phyloP scores from a whole-genome alignment of 208 protist genomes.

The Leishmania aethiopica region DNA sequence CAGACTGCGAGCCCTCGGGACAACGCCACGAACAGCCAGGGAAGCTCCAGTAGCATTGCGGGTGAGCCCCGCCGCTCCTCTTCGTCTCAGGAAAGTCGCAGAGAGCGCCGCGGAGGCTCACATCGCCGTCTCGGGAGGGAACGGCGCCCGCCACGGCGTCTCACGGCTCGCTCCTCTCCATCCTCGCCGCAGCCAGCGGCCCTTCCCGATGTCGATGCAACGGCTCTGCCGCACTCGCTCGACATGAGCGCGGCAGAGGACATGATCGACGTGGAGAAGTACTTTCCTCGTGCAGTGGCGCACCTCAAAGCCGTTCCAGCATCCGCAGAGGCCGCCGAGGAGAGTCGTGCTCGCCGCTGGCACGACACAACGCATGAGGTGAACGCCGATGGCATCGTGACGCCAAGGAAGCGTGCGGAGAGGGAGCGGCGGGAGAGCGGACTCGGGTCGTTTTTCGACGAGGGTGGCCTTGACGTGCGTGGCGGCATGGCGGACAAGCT shows the following conservation, averaged over 20 bases:
- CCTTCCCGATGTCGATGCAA: background rate
- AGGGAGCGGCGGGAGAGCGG: constrained; percentile 26
- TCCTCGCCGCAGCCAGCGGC: background rate
- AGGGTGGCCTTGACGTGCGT: constrained; percentile 79
- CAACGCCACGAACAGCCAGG: background rate
- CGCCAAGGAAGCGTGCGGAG: constrained; percentile 10
- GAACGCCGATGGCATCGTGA: constrained; percentile 60
- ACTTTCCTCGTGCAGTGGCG: constrained; percentile 69
- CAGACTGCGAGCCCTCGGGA: background rate
- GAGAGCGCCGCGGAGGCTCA: background rate
- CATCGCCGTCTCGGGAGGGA: background rate
- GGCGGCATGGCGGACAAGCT: constrained; percentile 31
- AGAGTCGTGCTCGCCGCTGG: constrained; percentile 43
- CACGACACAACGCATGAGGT: constrained; percentile 53
- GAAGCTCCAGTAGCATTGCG: background rate
- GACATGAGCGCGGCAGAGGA: constrained; percentile 50
- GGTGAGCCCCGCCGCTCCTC: background rate
- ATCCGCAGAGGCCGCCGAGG: constrained; percentile 33
- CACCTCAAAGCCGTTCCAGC: constrained; percentile 55
- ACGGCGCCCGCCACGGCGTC: background rate
- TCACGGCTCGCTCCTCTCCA: background rate
- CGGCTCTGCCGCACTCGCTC: constrained; percentile 41
- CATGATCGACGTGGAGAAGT: constrained; percentile 64
- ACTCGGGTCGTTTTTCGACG: constrained; percentile 71
- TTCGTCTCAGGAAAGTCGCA: background rate